Conservation (phyloP, 148 eudicot species). For the Rhododendron ferrugineum region DNA sequence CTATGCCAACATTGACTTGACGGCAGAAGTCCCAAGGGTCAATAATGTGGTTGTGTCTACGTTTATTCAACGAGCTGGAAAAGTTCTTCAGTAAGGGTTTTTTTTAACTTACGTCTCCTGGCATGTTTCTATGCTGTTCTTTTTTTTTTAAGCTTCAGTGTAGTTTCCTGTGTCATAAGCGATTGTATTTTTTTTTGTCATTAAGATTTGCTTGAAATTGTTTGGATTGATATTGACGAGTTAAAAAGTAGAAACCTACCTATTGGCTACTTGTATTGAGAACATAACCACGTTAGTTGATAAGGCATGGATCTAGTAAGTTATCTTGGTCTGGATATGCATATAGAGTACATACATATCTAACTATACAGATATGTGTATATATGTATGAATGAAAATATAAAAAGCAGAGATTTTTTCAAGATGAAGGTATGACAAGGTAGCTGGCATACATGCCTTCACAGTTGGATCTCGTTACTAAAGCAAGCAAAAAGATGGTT, state of each 20-base stretch:
- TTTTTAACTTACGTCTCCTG: background rate
- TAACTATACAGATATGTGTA: background rate
- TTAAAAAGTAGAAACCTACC: background rate
- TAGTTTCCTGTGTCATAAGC: background rate
- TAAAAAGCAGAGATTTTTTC: background rate
- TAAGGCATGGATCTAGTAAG: background rate
- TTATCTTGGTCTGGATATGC: background rate
- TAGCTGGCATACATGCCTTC: background rate
- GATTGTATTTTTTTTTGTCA: background rate
- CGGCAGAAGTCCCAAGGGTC: slow-evolving; percentile 47
- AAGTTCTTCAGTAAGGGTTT: slow-evolving; percentile 38
- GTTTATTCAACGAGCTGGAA: slow-evolving; percentile 69
- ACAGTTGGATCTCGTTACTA: background rate
- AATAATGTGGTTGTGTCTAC: slow-evolving; percentile 56
- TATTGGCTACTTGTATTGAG: background rate
- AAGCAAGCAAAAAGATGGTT: background rate
- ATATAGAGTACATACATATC: background rate
- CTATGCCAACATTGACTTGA: slow-evolving; percentile 54
- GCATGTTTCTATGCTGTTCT: background rate
- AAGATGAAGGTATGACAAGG: background rate
- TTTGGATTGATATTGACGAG: background rate
- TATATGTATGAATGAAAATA: background rate
- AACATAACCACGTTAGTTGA: background rate
- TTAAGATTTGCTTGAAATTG: background rate
- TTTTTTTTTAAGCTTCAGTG: background rate